These are phyloP conservation scores for Aspergillus oerlinghausenensis DNA, from an alignment of 2,329 filamentous ascomycete species.

Conservation along the genomic window DNA sequence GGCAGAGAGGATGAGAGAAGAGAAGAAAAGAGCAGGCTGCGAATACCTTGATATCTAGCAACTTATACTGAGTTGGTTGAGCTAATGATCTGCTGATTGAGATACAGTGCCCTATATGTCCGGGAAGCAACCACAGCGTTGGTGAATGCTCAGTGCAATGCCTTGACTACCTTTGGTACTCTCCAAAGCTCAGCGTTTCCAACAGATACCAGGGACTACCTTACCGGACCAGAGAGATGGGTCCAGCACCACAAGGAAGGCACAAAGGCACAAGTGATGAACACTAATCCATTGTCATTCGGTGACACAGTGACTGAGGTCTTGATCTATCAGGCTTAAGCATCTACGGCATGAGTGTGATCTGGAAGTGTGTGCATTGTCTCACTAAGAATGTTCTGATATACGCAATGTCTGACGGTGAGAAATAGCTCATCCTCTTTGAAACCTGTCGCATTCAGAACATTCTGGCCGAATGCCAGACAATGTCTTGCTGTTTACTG, in stretches of 20 bases:
- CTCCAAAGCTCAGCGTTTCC: not conserved
- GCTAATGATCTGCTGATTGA: not conserved
- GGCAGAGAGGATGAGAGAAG: not conserved
- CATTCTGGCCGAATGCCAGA: not conserved
- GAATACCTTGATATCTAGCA: not conserved
- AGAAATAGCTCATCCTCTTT: not conserved
- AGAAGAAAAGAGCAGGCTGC: not conserved
- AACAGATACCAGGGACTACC: not conserved
- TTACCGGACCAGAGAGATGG: not conserved
- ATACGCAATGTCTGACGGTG: not conserved
- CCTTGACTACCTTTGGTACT: not conserved
- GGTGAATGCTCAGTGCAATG: too few relatives aligned
- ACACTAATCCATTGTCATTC: not conserved
- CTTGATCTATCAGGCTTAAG: not conserved
- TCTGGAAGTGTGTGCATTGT: too few relatives aligned
- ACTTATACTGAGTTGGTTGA: not conserved
- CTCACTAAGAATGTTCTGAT: not conserved
- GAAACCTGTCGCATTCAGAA: not conserved
- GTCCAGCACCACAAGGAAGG: too few relatives aligned
- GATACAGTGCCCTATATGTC: too few relatives aligned
- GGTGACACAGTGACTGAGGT: not conserved
- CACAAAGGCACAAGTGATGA: not conserved
- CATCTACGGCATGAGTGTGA: too few relatives aligned
- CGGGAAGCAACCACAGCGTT: too few relatives aligned
- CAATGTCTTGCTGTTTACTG: not conserved